Evolutionary conservation across 805 yeast species (phyloP), one percentile per base, ranked within the genome.

Genomic region (Saccharomycopsis malanga): DNA sequence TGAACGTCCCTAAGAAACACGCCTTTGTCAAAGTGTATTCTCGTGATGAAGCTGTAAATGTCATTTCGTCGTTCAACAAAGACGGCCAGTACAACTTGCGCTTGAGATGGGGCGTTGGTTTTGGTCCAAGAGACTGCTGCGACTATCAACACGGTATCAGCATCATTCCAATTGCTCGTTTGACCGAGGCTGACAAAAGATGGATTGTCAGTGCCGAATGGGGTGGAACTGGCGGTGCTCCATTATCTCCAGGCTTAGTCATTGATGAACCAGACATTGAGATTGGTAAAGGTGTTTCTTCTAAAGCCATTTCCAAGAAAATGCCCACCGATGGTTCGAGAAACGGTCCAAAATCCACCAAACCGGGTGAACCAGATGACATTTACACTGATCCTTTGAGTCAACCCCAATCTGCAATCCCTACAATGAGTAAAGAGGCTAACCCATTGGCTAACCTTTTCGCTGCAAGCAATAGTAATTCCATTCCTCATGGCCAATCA

Each of bases 21-120:
- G 98, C 98, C 0, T 93, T 93, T 60, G 95, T 91, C 39, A 93
- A 93, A 66, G 94, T 89, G 22, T 87, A 84, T 62, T 86, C 95
- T 20, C 77, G 98, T 65, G 74, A 72, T 32, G 98, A 91, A 64
- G 98, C 98, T 25, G 96, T 86, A 62, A 76, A 72, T 52, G 88
- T 88, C 12, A 74, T 87, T 49, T 71, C 75, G 35, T 76, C 79
- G 36, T 87, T 89, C 67, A 79, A 79, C 59, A 78, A 81, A 56
- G 81, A 80, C 53, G 82, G 83, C 35, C 64, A 76, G 7, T 69
- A 77, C 56, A 62, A 67, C 30, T 70, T 93, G 56, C 77, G 98
- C 66, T 86, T 94, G 3, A 76, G 96, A 61, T 93, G 98, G 98
- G 98, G 98, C 56, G 98, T 93, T 53, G 98, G 98, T 1, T 93